Base-by-base conservation (phyloP, 257 asterid genomes). In the Osmanthus fragrans region DNA sequence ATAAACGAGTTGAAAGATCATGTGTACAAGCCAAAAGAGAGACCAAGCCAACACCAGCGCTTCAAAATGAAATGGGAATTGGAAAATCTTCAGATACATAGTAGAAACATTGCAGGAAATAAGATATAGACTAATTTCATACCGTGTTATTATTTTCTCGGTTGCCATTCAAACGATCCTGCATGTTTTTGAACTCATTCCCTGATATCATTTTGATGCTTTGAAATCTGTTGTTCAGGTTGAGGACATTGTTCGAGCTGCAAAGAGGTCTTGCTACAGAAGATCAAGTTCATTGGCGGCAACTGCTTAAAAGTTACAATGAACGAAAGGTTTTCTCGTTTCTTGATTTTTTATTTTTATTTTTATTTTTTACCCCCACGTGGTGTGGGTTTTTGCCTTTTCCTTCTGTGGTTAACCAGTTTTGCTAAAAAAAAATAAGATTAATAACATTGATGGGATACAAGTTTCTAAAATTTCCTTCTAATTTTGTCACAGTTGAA, bases 191-290 rank as follows among this genome's bases (percentile, higher is more conserved):
- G 49, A 40, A 40, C 49, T 40, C 49, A 40, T 10, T 40, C 16
- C 16, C 49, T 40, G 49, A 11, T 40, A 16, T 40, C 2, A 15
- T 40, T 40, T 40, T 40, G 16, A 40, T 40, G 10, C 45, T 34
- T 8, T 8, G 34, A 63, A 23, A 39, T 64, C 47, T 29, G 19
- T 69, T 49, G 39, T 76, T 16, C 85, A 86, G 89, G 72, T 86
- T n/a, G 89, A 86, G 49, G 89, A 84, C 71, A 84, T 86, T 29
- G 85, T 84, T 30, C 84, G 80, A 32, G 89, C 89, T 10, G 89
- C 85, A 29, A 86, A 76, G 80, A 77, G 88, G 73, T 72, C 83
- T 10, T 84, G 88, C 83, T 75, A 86, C 80, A 84, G 84, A 84
- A 84, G 84, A 84, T 74, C 85, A 32, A 81, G 82, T 71, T 71